Evolutionary conservation across 1,139 yeast genomes (phyloP).

Genomic region (Eremothecium coryli): DNA sequence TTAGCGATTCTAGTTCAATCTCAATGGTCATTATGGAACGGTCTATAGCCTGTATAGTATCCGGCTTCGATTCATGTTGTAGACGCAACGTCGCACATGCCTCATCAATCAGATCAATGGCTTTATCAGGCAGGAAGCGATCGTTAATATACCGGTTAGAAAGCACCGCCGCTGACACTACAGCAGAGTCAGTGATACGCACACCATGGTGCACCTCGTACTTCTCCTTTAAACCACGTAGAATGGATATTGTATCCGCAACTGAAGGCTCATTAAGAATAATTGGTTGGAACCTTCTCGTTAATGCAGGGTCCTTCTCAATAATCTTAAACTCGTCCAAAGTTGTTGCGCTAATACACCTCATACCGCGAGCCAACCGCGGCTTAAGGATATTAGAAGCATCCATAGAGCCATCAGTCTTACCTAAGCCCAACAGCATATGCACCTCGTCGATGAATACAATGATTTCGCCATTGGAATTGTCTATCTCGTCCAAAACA

Average conservation of each 20-base stretch:
- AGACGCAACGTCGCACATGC: conserved; percentile 91
- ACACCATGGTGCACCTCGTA: conserved; percentile 98
- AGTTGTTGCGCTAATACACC: conserved; percentile 95
- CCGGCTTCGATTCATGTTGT: conserved; percentile 96
- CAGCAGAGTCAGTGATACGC: conserved; percentile 84
- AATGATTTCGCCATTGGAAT: conserved; percentile 67
- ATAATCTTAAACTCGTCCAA: conserved; percentile 82
- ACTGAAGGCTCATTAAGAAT: conserved; percentile 84
- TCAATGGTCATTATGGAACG: conserved; percentile 88
- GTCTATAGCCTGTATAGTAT: conserved; percentile 81
- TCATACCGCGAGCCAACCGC: conserved; percentile 86
- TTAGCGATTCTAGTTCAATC: conserved; percentile 84
- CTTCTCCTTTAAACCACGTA: conserved; percentile 86
- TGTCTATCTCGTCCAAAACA: conserved; percentile 80
- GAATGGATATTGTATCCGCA: conserved; percentile 80
- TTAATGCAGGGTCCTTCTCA: conserved; percentile 86
- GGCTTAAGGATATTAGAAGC: conserved; percentile 92
- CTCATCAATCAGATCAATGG: conserved; percentile 92
- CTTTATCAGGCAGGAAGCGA: conserved; percentile 88
- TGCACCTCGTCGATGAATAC: conserved; percentile 91
- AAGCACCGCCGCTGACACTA: conserved; percentile 87
- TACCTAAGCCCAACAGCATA: conserved; percentile 83
- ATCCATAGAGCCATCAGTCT: conserved; percentile 92
- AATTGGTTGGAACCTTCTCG: conserved; percentile 89
- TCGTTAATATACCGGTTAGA: conserved; percentile 89